These are phyloP conservation scores for Coemansia sp. DNA, from an alignment of 192 early-diverging fungal species.

Conservation along the genomic window DNA sequence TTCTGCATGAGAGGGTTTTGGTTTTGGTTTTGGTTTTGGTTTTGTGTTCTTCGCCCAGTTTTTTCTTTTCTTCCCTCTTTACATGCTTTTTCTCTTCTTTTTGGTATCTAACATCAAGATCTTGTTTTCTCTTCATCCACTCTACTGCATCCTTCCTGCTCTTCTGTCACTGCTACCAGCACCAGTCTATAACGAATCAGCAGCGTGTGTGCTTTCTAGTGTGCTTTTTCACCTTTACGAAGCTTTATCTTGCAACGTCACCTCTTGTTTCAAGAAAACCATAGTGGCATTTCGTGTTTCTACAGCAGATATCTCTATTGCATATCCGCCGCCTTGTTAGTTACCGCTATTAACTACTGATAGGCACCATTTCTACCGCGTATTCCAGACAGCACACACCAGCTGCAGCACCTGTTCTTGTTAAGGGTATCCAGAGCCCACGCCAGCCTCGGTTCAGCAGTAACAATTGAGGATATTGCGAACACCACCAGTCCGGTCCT, in stretches of 20 bases:
- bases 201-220: constrained; percentile 2
- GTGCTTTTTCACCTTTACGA: constrained; percentile 2
- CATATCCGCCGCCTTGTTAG: too few species aligned
- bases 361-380: too few species aligned
- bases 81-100: not conserved
- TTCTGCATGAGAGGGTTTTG: constrained; percentile 2
- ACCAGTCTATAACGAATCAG: constrained; percentile 8
- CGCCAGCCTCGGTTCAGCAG: not conserved
- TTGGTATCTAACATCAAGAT: not conserved
- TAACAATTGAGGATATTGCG: not conserved
- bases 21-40: constrained; percentile 3
- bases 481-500: not conserved
- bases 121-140: not conserved
- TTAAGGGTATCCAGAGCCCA: too few species aligned
- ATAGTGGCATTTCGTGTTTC: too few species aligned
- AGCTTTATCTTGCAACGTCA: constrained; percentile 3
- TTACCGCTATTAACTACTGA: too few species aligned
- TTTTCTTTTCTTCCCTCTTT: constrained; percentile 1
- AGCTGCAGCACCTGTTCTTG: too few species aligned
- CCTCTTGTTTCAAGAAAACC: too few species aligned
- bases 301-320: too few species aligned
- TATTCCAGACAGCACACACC: too few species aligned
- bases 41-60: too few species aligned
- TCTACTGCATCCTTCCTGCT: not conserved
- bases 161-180: not conserved